Conservation (phyloP, 2,329 filamentous ascomycete genomes). For the Aspergillus sp. region DNA sequence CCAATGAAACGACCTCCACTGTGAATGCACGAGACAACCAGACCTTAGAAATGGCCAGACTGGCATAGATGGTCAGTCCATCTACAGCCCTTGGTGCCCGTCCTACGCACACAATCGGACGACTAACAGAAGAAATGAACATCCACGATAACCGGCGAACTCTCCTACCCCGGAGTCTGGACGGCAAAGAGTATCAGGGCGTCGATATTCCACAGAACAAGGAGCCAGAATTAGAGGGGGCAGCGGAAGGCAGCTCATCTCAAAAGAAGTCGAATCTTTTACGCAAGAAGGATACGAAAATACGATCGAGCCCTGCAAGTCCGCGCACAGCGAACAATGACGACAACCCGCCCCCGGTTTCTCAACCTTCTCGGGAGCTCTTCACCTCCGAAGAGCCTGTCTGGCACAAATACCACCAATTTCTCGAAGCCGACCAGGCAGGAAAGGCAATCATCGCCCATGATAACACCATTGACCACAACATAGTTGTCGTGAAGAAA, state of each 20-base stretch:
- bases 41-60: neutral
- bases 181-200: neutral
- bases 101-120: neutral
- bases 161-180: neutral
- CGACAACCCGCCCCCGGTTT: neutral
- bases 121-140: neutral
- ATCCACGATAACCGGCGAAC: neutral
- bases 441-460: constrained; percentile 4
- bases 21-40: neutral
- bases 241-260: neutral
- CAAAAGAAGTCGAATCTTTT: neutral
- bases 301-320: neutral
- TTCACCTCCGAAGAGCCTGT: neutral
- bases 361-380: neutral
- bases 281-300: neutral
- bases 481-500: constrained; percentile 5
- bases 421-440: constrained; percentile 4
- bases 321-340: neutral
- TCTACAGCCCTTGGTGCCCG: neutral
- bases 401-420: constrained; percentile 7
- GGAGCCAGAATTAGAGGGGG: neutral
- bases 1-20: neutral
- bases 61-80: neutral
- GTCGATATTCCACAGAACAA: neutral
- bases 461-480: constrained; percentile 3